Evolutionary conservation across 2,329 filamentous ascomycete species (phyloP).

Genomic region (Pyrenophora seminiperda): DNA sequence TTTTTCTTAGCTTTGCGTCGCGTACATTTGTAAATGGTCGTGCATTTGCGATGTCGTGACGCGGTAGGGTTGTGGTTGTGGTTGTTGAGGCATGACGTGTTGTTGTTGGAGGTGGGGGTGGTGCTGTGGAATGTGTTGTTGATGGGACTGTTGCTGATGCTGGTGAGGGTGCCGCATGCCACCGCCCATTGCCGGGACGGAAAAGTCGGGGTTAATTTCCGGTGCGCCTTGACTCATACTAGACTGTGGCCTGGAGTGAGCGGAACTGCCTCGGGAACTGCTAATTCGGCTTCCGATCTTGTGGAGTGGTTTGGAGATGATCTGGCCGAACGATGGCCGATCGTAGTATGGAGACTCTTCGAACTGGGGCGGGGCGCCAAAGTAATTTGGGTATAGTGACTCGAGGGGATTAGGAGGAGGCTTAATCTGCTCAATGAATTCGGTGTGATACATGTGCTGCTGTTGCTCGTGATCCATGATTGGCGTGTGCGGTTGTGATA

Average conservation of each 20-base stretch:
- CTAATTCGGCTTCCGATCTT: conserved; percentile 40
- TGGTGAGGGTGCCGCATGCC: conserved; percentile 28
- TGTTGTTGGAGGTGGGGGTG: conserved; percentile 22
- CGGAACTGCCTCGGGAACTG: conserved; percentile 31
- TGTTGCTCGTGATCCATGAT: conserved; percentile 29
- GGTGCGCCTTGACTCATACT: conserved; percentile 26
- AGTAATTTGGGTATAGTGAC: conserved; percentile 45
- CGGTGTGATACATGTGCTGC: conserved; percentile 22
- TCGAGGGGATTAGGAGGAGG: conserved; percentile 37
- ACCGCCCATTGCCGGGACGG: conserved; percentile 21
- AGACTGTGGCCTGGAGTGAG: conserved; percentile 32
- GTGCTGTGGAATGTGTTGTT: conserved; percentile 21
- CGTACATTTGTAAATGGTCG: conserved; percentile 32
- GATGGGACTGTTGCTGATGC: conserved; percentile 21
- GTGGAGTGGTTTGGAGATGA: conserved; percentile 42
- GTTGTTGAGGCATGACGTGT: conserved; percentile 29
- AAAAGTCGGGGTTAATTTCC: conserved; percentile 33
- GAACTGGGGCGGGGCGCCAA: conserved; percentile 41
- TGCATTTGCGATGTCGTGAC: conserved; percentile 27
- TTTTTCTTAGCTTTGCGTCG: conserved; percentile 21
- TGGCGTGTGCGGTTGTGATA: conserved; percentile 26
- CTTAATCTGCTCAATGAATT: conserved; percentile 41
- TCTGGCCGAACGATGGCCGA: conserved; percentile 42
- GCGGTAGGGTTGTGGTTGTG: conserved; percentile 25
- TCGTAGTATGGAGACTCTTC: conserved; percentile 47